These are phyloP conservation scores for Suillus weaverae DNA, from an alignment of 768 basidiomycete species.

Conservation along the genomic window DNA sequence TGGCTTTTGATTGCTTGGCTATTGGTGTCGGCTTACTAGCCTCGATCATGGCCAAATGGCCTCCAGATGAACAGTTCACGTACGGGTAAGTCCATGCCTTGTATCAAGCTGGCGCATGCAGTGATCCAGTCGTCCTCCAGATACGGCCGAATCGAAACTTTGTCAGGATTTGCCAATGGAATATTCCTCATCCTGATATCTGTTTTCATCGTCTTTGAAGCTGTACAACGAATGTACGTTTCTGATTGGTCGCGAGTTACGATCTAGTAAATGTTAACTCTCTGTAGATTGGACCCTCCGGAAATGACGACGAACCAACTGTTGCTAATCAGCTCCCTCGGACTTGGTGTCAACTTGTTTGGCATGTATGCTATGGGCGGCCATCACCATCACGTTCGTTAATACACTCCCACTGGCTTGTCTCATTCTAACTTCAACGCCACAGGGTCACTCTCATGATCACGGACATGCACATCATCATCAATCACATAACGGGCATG, in stretches of 20 bases:
- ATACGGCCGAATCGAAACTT: conserved; percentile 93
- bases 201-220: conserved; percentile 98
- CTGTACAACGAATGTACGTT: conserved; percentile 86
- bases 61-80: conserved; percentile 90
- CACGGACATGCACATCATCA: conserved; percentile 23
- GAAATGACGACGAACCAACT: conserved; percentile 98
- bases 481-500: conserved; percentile 24
- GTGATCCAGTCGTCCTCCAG: conserved; percentile 37
- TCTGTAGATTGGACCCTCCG: conserved; percentile 79
- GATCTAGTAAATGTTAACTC: neutral
- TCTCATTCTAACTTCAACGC: conserved; percentile 13
- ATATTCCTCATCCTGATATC: conserved; percentile 93
- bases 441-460: conserved; percentile 6
- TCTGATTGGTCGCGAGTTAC: neutral
- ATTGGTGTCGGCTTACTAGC: conserved; percentile 94
- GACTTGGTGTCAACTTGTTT: conserved; percentile 91
- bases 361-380: conserved; percentile 99
- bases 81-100: conserved; percentile 67
- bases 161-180: conserved; percentile 98
- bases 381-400: conserved; percentile 76
- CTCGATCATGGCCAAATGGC: conserved; percentile 98
- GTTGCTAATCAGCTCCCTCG: conserved; percentile 83
- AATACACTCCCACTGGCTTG: conserved; percentile 2
- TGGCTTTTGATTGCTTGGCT: conserved; percentile 99
- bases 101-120: neutral